Base-by-base conservation (phyloP, 768 basidiomycete genomes). In the Auricularia cornea region DNA sequence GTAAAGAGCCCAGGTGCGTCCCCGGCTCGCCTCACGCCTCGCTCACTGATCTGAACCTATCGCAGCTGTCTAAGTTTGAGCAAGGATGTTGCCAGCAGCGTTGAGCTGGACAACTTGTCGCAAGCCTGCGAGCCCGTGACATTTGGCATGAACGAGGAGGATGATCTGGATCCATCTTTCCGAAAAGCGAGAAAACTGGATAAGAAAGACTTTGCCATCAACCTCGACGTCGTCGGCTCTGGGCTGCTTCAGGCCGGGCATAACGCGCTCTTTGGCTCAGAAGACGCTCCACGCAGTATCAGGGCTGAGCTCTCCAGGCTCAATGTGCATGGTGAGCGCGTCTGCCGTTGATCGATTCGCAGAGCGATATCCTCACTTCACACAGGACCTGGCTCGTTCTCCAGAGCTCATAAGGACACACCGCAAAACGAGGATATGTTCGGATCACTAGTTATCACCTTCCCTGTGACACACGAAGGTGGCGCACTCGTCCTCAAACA, bases 141-240 rank as follows among this genome's bases (percentile, higher is more conserved):
- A 1, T 82, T 80, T 59, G 80, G 81, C 4, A 38, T 61, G 0
- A 68, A 72, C 28, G 60, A 74, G 5, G 61, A 79, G 38, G 73
- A 80, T 32, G 75, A 80, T 0, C 65, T 77, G 3, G 81, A 82
- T 64, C 77, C 79, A 59, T 69, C 75, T 3, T 82, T 81, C 64
- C 72, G 80, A n/a, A 81, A 79, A 64, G 79, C 77, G 0, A 73
- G 78, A 3, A 82, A 82, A 69, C 67, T 83, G 66, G 78, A 80
- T 56, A 44, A 63, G 0, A 52, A 64, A 1, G 59, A 71, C 12
- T 83, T 84, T 64, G 57, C 74, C 0, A 70, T 72, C 2, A 72
- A 69, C 2, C 71, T 81, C 57, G 71, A 75, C 41, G 65, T 72
- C 20, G 67, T 63, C 14, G 62, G 63, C 14, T 63, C 63, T 11